These are phyloP conservation scores for Boletus reticulatus DNA, from an alignment of 768 basidiomycete species.

Conservation along the genomic window DNA sequence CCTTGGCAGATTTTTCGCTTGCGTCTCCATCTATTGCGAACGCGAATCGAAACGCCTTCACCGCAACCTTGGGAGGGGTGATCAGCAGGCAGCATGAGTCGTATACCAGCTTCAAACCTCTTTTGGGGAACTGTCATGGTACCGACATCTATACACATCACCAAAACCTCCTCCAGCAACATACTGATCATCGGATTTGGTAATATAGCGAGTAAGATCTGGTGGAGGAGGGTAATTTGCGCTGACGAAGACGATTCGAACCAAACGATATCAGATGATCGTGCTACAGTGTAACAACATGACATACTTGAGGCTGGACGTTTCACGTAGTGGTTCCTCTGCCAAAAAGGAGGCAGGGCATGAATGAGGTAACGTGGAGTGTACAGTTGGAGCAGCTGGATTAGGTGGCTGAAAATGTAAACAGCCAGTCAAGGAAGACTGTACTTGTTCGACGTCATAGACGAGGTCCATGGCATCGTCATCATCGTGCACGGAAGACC, in stretches of 20 bases:
- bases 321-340: too few species aligned
- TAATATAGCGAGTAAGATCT: slow-evolving; percentile 10
- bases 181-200: neutral
- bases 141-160: too few species aligned
- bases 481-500: slow-evolving; percentile 49
- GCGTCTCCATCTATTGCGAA: neutral
- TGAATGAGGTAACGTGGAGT: too few species aligned
- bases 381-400: too few species aligned
- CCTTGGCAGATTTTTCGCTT: neutral
- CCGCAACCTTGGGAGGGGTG: slow-evolving; percentile 13
- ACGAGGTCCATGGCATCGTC: slow-evolving; percentile 53
- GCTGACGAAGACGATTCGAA: too few species aligned
- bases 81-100: neutral
- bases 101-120: neutral
- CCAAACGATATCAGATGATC: too few species aligned
- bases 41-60: slow-evolving; percentile 12
- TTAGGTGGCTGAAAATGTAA: too few species aligned
- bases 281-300: too few species aligned
- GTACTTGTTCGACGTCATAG: slow-evolving; percentile 17
- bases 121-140: neutral
- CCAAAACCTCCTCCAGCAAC: neutral
- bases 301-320: too few species aligned
- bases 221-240: neutral
- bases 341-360: too few species aligned
- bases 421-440: too few species aligned